Evolutionary conservation across 148 eudicot genomes (phyloP).

Genomic region (Bassia scoparia): DNA sequence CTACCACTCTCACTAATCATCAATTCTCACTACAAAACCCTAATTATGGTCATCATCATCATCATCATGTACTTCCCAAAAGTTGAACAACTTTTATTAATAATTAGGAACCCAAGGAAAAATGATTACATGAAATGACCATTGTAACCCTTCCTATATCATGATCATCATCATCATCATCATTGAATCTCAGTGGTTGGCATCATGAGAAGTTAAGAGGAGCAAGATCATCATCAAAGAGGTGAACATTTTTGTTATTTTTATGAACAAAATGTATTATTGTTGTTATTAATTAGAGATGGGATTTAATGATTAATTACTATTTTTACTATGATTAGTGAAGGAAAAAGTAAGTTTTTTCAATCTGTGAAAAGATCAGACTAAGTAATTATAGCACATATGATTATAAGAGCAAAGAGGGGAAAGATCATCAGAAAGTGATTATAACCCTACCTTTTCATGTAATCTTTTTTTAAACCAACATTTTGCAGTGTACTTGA

Average conservation of each 20-base stretch:
- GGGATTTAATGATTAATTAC: background rate
- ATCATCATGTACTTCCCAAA: slow-evolving; percentile 32
- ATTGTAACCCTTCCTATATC: slow-evolving; percentile 22
- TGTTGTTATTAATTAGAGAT: background rate
- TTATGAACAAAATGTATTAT: background rate
- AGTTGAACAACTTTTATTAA: slow-evolving; percentile 23
- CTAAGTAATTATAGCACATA: slow-evolving; percentile 47
- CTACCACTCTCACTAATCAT: background rate
- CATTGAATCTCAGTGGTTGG: background rate
- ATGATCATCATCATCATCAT: slow-evolving; percentile 15
- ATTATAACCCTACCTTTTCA: slow-evolving; percentile 28
- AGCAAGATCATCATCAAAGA: slow-evolving; percentile 2
- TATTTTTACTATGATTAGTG: background rate
- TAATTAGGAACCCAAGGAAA: background rate
- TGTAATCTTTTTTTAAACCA: slow-evolving; percentile 19
- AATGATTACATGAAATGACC: slow-evolving; percentile 3
- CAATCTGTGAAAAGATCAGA: slow-evolving; percentile 30
- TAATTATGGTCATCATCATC: no score
- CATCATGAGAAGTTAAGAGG: slow-evolving; percentile 17
- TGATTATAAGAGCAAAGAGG: slow-evolving; percentile 42
- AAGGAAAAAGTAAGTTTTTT: slow-evolving; percentile 20
- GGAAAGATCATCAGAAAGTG: slow-evolving; percentile 33
- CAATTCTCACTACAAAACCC: slow-evolving; percentile 41
- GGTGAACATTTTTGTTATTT: slow-evolving; percentile 26
- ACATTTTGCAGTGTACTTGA: slow-evolving; percentile 34